These are phyloP conservation scores for Kluyveromyces sp. DNA, from an alignment of 1,139 yeast species.

Conservation along the genomic window DNA sequence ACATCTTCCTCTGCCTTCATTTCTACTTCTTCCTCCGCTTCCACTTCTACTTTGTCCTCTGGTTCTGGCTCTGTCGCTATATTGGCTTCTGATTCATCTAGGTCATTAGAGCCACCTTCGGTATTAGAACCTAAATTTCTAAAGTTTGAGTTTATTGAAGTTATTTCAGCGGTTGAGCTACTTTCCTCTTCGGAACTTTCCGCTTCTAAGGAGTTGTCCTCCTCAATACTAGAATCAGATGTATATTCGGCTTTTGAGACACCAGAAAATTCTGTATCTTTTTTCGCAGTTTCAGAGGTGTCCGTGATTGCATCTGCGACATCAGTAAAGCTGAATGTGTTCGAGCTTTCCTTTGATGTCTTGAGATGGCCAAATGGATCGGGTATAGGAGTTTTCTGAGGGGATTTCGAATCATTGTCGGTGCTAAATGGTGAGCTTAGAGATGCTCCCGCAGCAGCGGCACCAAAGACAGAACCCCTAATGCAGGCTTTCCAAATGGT, in stretches of 20 bases:
- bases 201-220: conserved; percentile 8
- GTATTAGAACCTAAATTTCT: too few species aligned
- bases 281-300: neutral
- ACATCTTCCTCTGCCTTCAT: conserved; percentile 2
- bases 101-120: too few species aligned
- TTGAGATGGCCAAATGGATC: conserved; percentile 1
- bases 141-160: too few species aligned
- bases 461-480: neutral
- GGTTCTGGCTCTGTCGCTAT: neutral
- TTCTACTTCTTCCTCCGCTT: neutral
- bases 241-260: neutral
- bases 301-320: neutral
- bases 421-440: neutral
- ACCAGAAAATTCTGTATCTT: neutral
- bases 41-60: neutral
- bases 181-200: neutral
- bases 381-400: neutral
- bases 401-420: neutral
- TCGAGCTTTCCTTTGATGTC: neutral
- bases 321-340: neutral
- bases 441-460: neutral
- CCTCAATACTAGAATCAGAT: conserved; percentile 8
- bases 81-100: neutral
- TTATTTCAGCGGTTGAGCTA: too few species aligned
- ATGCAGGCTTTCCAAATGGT: conserved; percentile 8